Conservation (phyloP, 805 yeast species). For the Schizosaccharomyces pombe region DNA sequence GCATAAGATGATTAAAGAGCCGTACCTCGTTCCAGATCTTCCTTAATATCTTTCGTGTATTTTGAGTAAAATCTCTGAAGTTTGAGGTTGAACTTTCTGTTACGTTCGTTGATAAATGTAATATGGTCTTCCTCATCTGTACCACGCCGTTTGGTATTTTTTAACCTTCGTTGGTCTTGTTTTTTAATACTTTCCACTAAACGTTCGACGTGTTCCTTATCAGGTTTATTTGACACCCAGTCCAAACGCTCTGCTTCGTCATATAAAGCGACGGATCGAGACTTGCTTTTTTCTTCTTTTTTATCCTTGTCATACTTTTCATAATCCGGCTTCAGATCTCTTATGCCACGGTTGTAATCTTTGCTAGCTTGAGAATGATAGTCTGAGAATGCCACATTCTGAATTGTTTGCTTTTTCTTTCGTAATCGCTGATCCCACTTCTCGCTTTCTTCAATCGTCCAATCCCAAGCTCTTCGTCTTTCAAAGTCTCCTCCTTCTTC, state of each 20-base stretch:
- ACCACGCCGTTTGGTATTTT: conserved; percentile 16
- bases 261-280: conserved; percentile 13
- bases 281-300: conserved; percentile 15
- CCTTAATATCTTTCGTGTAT: conserved; percentile 17
- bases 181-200: conserved; percentile 14
- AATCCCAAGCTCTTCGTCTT: conserved; percentile 26
- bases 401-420: conserved; percentile 13
- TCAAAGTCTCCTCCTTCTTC: conserved; percentile 22
- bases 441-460: conserved; percentile 41
- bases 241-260: conserved; percentile 10
- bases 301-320: conserved; percentile 20
- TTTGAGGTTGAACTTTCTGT: conserved; percentile 50
- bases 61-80: conserved; percentile 33
- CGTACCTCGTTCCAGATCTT: conserved; percentile 18
- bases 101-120: conserved; percentile 37
- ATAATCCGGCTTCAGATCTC: conserved; percentile 18
- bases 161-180: conserved; percentile 17
- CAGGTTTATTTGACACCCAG: conserved; percentile 19
- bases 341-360: conserved; percentile 32
- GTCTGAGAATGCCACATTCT: conserved; percentile 23
- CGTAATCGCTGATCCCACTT: conserved; percentile 29
- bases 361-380: conserved; percentile 33
- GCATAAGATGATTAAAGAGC: conserved; percentile 11
- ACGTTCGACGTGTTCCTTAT: conserved; percentile 15
- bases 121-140: conserved; percentile 19